phyloP scores from a whole-genome alignment of 2,329 filamentous ascomycete species.

The Mycogone perniciosa region DNA sequence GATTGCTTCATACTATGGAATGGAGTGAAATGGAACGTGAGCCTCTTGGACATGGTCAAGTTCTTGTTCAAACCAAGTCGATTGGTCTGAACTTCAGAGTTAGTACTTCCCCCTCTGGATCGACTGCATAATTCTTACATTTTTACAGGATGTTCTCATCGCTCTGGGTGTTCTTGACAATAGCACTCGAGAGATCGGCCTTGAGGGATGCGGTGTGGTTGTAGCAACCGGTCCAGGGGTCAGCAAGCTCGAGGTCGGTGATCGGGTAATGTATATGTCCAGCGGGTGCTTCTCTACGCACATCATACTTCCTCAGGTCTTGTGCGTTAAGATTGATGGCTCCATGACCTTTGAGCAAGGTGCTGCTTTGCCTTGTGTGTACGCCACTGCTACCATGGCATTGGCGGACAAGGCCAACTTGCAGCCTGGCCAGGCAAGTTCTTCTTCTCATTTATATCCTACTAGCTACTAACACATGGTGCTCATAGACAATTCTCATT shows the following conservation, averaged over 20 bases:
- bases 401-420: constrained; percentile 25
- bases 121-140: background rate
- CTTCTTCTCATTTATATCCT: background rate
- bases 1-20: constrained; percentile 8
- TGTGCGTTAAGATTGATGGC: constrained; percentile 2
- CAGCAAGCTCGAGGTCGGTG: background rate
- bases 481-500: constrained; percentile 26
- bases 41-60: background rate
- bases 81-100: constrained; percentile 20
- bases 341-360: constrained; percentile 4
- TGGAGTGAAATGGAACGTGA: background rate
- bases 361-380: constrained; percentile 2
- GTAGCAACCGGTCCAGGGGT: constrained; percentile 16
- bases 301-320: background rate
- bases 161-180: constrained; percentile 26
- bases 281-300: background rate
- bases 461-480: background rate
- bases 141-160: constrained; percentile 31
- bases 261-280: background rate
- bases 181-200: constrained; percentile 17
- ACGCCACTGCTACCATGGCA: constrained; percentile 17
- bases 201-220: constrained; percentile 24
- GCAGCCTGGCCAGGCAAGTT: constrained; percentile 16
- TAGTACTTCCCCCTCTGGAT: background rate
- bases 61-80: constrained; percentile 18